These are phyloP conservation scores for Arachnopeziza araneosa DNA, from an alignment of 2,329 filamentous ascomycete species.

Conservation along the genomic window DNA sequence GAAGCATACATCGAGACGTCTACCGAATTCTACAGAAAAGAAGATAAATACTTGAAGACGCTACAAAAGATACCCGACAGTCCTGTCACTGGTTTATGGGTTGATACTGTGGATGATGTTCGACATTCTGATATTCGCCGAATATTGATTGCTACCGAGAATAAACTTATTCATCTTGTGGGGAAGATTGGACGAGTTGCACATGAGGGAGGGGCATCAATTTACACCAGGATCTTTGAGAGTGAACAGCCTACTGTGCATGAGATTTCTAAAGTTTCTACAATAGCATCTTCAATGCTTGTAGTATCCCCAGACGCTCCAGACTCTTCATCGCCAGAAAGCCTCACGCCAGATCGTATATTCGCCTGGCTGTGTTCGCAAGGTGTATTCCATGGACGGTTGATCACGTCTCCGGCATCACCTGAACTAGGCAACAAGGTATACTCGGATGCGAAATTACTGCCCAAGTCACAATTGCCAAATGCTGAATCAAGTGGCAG, in stretches of 20 bases:
- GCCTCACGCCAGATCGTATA: conserved; percentile 58
- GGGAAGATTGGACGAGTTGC: conserved; percentile 69
- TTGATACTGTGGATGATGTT: conserved; percentile 59
- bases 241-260: conserved; percentile 73
- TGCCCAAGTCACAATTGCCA: conserved; percentile 69
- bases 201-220: conserved; percentile 73
- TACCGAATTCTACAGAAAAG: conserved; percentile 89
- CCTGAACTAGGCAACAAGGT: conserved; percentile 66
- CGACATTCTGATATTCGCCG: conserved; percentile 64
- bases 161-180: conserved; percentile 71
- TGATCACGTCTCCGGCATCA: conserved; percentile 56
- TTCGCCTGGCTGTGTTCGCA: conserved; percentile 91
- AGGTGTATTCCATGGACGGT: conserved; percentile 80
- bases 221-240: conserved; percentile 86
- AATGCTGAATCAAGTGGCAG: conserved; percentile 61
- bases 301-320: conserved; percentile 70
- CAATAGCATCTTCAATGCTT: conserved; percentile 58
- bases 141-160: conserved; percentile 74
- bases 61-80: conserved; percentile 80
- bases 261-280: conserved; percentile 58
- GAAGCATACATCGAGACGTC: conserved; percentile 93
- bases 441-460: conserved; percentile 72
- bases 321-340: conserved; percentile 49
- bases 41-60: conserved; percentile 85
- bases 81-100: conserved; percentile 79